Base-by-base conservation (phyloP, 306 rosid species). In the Sphenostylis stenocarpa region DNA sequence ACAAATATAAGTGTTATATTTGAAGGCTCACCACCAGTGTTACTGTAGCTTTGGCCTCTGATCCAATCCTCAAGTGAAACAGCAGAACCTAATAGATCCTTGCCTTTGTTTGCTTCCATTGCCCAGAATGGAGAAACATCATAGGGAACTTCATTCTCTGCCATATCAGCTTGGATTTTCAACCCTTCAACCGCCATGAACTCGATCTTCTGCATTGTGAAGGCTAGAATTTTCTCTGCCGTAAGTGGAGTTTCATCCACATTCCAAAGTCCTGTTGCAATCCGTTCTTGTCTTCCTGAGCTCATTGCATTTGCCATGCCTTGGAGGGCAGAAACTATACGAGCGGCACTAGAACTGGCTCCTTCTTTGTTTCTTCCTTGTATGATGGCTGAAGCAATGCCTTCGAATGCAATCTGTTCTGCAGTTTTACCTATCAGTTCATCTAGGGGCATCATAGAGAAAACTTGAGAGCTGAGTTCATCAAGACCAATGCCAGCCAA, bases 291-390 rank as follows among this genome's bases (percentile, higher is more conserved):
- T 77, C 98, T 87, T 13, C 97, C 97, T 23, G 85, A 62, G 69
- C 87, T 90, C 91, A 90, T 85, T 0, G 95, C 93, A 33, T 78
- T 83, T 10, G 91, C 90, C 93, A 90, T 87, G 58, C 76, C 75
- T 72, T 88, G 91, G 4, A 88, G 77, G 0, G 90, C 87, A 1
- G 89, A 89, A 70, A 92, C 80, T 68, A 90, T 89, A 0, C 91
- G 85, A 0, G 91, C 97, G 1, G 97, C 96, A 12, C 90, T 92
- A 0, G 99, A 92, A 83, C 90, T 92, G 0, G 98, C 96, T 24
- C 93, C 97, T 85, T 96, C 99, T 69, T 85, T 93, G 84, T 88
- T 92, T 55, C 99, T 83, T 53, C 98, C 98, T 74, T 96, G 97
- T 76, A 96, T 91, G 64, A 96, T 91, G n/a, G 94, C 91, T 6